Conservation (phyloP, 2,329 filamentous ascomycete genomes). For the Camillea tinctor region DNA sequence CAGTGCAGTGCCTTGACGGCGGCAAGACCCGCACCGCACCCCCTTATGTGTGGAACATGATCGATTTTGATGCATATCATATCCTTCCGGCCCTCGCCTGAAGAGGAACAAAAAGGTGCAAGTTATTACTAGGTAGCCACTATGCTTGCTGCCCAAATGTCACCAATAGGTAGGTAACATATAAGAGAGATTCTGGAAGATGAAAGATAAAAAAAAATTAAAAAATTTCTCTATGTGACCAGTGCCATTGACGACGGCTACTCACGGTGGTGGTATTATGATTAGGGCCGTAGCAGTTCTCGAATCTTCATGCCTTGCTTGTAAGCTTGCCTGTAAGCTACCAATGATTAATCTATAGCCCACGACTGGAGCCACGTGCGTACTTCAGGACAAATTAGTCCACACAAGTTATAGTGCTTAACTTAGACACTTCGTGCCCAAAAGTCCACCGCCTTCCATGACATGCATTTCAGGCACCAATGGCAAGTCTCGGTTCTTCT, state of each 20-base stretch:
- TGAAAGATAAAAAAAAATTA: background rate
- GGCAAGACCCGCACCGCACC: slow-evolving; percentile 24
- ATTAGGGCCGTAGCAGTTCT: background rate
- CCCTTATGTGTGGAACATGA: slow-evolving; percentile 16
- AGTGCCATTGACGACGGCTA: background rate
- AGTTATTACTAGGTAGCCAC: slow-evolving; percentile 8
- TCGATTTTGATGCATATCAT: slow-evolving; percentile 9
- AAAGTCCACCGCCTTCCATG: slow-evolving; percentile 33
- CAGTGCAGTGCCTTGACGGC: slow-evolving; percentile 19
- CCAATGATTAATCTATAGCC: slow-evolving; percentile 14
- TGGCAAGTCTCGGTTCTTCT: slow-evolving; percentile 19
- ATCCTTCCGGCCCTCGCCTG: slow-evolving; percentile 14
- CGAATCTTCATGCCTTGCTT: slow-evolving; percentile 2
- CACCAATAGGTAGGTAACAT: too few relatives aligned
- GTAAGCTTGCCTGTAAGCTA: slow-evolving; percentile 13
- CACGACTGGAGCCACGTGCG: slow-evolving; percentile 40
- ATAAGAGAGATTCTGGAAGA: too few relatives aligned
- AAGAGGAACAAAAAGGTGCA: too few relatives aligned
- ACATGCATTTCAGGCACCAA: slow-evolving; percentile 28
- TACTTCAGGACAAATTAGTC: slow-evolving; percentile 15
- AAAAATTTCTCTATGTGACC: slow-evolving; percentile 8
- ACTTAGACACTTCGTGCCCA: slow-evolving; percentile 33
- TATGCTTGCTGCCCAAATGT: slow-evolving; percentile 19
- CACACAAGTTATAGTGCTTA: slow-evolving; percentile 19
- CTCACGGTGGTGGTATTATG: background rate